phyloP scores from a whole-genome alignment of 306 rosid species.

The Dicorynia guianensis region DNA sequence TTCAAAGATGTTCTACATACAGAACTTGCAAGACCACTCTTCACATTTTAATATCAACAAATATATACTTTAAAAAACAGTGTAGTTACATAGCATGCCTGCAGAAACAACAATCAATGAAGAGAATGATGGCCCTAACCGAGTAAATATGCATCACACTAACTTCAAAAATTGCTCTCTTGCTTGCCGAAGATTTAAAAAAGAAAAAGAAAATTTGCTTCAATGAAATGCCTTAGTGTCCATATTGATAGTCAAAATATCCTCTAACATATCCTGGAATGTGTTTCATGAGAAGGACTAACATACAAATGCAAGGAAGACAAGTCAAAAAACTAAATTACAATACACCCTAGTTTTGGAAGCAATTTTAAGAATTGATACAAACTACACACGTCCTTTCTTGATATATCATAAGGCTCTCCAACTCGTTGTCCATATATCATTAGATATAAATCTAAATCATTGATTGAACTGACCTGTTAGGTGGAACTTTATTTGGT shows the following conservation, averaged over 20 bases:
- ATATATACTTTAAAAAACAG: not conserved
- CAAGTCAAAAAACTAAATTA: not conserved
- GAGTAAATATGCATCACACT: not conserved
- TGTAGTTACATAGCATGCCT: conserved; percentile 9
- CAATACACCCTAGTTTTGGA: conserved; percentile 17
- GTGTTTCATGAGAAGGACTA: not conserved
- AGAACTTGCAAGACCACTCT: conserved; percentile 22
- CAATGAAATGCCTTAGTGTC: not conserved
- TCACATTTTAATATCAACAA: conserved; percentile 9
- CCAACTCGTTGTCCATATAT: not conserved
- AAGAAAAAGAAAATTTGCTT: not conserved
- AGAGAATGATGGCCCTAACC: not conserved
- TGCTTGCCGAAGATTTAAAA: no score
- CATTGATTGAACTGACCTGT: conserved; percentile 55
- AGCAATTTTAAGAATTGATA: conserved; percentile 11
- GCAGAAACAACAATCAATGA: conserved; percentile 22
- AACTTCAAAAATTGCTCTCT: not conserved
- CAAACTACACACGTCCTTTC: conserved; percentile 13
- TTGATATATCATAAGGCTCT: conserved; percentile 18
- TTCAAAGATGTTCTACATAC: conserved; percentile 15
- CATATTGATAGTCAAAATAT: not conserved
- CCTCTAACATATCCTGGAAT: conserved; percentile 1
- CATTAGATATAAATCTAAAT: conserved; percentile 21
- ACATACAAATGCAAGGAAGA: conserved; percentile 29
- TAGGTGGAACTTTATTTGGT: conserved; percentile 96